These are phyloP conservation scores for Chimonanthus salicifolius DNA, from an alignment of 164 flowering plant species.

Conservation along the genomic window DNA sequence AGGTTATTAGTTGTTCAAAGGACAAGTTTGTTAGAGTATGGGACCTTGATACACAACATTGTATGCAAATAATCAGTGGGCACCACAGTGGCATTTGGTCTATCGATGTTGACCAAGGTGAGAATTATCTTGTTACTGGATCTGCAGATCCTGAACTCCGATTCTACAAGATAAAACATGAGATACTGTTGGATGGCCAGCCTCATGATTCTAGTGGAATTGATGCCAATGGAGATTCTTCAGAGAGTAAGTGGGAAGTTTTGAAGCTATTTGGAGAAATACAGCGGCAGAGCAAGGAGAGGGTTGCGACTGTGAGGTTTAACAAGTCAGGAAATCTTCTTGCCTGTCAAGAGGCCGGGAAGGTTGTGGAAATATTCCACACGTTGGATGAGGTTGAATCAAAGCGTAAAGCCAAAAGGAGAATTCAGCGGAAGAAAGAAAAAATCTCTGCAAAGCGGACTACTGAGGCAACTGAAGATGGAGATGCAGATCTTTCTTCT, in stretches of 20 bases:
- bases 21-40: conserved; percentile 92
- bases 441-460: conserved; percentile 48
- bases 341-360: conserved; percentile 96
- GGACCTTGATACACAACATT: conserved; percentile 94
- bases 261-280: conserved; percentile 79
- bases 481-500: conserved; percentile 19
- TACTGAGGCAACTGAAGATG: conserved; percentile 39
- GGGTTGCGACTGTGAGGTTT: conserved; percentile 81
- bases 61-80: conserved; percentile 87
- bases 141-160: conserved; percentile 86
- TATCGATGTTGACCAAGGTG: conserved; percentile 65
- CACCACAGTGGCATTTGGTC: conserved; percentile 99
- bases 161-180: conserved; percentile 55
- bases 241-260: conserved; percentile 62
- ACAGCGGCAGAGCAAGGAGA: conserved; percentile 69
- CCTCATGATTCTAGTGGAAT: conserved; percentile 20
- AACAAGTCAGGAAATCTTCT: conserved; percentile 72
- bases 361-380: conserved; percentile 68
- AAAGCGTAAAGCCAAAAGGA: conserved; percentile 79
- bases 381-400: conserved; percentile 75
- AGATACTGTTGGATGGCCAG: conserved; percentile 30
- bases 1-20: conserved; percentile 88
- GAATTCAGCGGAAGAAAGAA: conserved; percentile 68
- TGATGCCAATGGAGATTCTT: conserved; percentile 20
- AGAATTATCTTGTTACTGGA: conserved; percentile 77